Evolutionary conservation across 345 rosid genomes (phyloP).

Genomic region (Geranium brycei): DNA sequence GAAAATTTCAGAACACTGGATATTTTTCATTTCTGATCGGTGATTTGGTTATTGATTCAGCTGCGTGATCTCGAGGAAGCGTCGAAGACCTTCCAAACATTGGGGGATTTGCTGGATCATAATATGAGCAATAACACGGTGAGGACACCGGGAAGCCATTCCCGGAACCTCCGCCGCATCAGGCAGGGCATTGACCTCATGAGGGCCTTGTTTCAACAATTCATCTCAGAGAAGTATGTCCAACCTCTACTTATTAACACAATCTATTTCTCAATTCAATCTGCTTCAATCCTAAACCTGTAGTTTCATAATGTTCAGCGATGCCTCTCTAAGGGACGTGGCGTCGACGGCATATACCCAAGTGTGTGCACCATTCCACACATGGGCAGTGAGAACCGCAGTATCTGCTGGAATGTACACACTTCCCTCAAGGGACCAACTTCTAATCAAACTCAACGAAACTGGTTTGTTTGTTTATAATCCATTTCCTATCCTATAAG

Average conservation of each 20-base stretch:
- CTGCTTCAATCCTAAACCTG: background rate
- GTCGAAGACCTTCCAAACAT: conserved; percentile 34
- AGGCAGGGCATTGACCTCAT: conserved; percentile 89
- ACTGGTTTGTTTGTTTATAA: conserved; percentile 3
- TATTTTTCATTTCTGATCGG: background rate
- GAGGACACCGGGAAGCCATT: conserved; percentile 63
- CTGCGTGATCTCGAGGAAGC: conserved; percentile 56
- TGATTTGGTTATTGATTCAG: conserved; percentile 19
- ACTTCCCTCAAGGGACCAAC: conserved; percentile 15
- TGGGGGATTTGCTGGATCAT: conserved; percentile 43
- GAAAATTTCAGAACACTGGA: too few relatives aligned
- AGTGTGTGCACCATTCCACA: conserved; percentile 16
- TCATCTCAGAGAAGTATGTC: conserved; percentile 39
- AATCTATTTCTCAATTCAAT: background rate
- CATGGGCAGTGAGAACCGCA: conserved; percentile 17
- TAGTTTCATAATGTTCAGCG: conserved; percentile 1
- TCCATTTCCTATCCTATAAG: conserved; percentile 28
- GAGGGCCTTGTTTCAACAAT: conserved; percentile 65
- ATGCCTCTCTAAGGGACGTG: conserved; percentile 9
- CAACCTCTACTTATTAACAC: background rate
- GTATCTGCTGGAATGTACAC: conserved; percentile 15
- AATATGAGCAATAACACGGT: conserved; percentile 65
- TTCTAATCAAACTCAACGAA: conserved; percentile 14
- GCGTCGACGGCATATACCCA: conserved; percentile 14
- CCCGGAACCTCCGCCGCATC: conserved; percentile 71